phyloP scores from a whole-genome alignment of 805 yeast species.

The Saccharomycopsis guyanensis region DNA sequence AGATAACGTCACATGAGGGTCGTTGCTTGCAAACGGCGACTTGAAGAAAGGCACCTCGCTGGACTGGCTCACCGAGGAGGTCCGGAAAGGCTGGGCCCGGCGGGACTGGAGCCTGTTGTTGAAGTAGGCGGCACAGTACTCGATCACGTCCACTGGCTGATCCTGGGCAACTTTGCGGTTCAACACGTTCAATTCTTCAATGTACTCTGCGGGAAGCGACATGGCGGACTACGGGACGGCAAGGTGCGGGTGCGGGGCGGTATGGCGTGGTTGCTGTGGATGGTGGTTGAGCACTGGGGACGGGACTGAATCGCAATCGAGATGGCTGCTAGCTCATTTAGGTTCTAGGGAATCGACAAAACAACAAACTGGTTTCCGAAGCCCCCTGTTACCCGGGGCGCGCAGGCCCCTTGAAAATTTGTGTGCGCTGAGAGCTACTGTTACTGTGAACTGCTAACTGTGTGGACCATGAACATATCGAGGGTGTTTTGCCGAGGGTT shows the following conservation, averaged over 20 bases:
- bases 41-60: slow-evolving; percentile 43
- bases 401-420: too few relatives aligned
- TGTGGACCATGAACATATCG: too few relatives aligned
- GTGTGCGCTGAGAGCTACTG: too few relatives aligned
- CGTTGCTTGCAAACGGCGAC: slow-evolving; percentile 56
- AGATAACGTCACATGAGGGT: slow-evolving; percentile 46
- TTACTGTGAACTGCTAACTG: too few relatives aligned
- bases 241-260: not conserved
- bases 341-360: too few relatives aligned
- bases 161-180: slow-evolving; percentile 46
- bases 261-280: not conserved
- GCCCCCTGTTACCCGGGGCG: too few relatives aligned
- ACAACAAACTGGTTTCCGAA: too few relatives aligned
- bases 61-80: slow-evolving; percentile 13
- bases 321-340: too few relatives aligned
- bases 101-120: slow-evolving; percentile 42
- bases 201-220: slow-evolving; percentile 32
- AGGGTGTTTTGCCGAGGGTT: not conserved
- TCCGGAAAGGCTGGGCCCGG: slow-evolving; percentile 27
- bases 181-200: slow-evolving; percentile 54
- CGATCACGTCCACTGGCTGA: slow-evolving; percentile 62
- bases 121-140: slow-evolving; percentile 72
- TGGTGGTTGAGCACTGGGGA: too few relatives aligned
- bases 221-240: slow-evolving; percentile 19
- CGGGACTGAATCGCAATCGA: too few relatives aligned